Evolutionary conservation across 106 monocot genomes (phyloP), one percentile per base, ranked within the genome.

Genomic region (Iris macrosiphon): DNA sequence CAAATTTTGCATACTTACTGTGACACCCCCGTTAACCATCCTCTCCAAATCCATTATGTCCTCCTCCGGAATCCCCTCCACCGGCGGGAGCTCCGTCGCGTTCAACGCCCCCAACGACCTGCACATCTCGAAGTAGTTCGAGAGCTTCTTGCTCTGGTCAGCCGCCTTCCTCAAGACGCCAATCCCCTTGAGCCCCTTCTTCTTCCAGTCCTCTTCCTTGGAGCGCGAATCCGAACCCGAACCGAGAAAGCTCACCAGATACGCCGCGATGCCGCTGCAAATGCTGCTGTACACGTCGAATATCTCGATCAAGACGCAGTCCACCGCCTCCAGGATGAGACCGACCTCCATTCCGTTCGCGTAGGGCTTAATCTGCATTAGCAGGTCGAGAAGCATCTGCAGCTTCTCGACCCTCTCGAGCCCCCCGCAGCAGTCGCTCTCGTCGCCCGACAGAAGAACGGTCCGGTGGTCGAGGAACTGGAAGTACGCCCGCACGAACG

Each of bases 401-500:
- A 73, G 33, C 15, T 38, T 65, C 44, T 58, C 76, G 24, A 86
- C 54, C 32, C 26, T 29, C 7, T 59, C 49, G 18, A 43, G 23
- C 16, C 16, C 16, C 32, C 8, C 32, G 28, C 6, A n/a, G 1
- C 24, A 33, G 28, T 26, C 35, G 3, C 28, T 32, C 10, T n/a
- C 16, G 15, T 45, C 31, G 59, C 56, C 49, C 9, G 34, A 55
- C 45, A 66, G 46, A 35, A 62, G 49, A 23, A 72, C 40, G 31
- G 78, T 75, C 13, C 88, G 72, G 53, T 61, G 57, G 60, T 84
- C 78, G 30, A 93, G 89, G 73, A 85, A 95, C 26, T 25, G 43
- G 76, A 81, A 95, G 55, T 95, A 85, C 15, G 89, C 69, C 3
- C 84, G 77, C 28, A 95, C 70, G 66, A 94, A 88, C 43, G 77